A percentile compares a stretch with the other conserved stretches of the same genome.
These are phyloP conservation scores for Fusarium pseudonygamai DNA, from an alignment of 2,329 filamentous ascomycete species.

Conservation along the genomic window DNA sequence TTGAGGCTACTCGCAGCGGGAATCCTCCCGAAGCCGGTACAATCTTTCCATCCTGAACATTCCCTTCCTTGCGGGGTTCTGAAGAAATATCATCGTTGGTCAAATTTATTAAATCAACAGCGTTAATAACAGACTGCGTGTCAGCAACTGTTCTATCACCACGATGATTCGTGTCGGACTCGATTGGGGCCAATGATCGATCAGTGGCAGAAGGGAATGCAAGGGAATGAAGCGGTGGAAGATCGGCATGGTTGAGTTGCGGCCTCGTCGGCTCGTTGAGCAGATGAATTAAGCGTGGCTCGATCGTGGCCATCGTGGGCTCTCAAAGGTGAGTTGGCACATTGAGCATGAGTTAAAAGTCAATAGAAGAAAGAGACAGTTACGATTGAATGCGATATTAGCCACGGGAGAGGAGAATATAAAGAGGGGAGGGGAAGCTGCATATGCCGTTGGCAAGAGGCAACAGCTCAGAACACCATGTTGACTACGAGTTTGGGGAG, in stretches of 20 bases:
- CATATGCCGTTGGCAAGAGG: conserved; percentile 31
- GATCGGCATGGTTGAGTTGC: conserved; percentile 59
- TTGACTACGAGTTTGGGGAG: conserved; percentile 23
- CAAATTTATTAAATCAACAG: conserved; percentile 28
- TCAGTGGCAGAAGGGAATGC: conserved; percentile 56
- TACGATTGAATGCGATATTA: conserved; percentile 1
- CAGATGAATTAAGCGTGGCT: conserved; percentile 72
- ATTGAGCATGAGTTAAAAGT: conserved; percentile 42
- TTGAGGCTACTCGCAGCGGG: conserved; percentile 54
- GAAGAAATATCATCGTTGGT: conserved; percentile 33
- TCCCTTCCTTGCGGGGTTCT: conserved; percentile 37
- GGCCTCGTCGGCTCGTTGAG: conserved; percentile 66
- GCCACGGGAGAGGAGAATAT: conserved; percentile 7
- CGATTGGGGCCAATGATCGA: conserved; percentile 62
- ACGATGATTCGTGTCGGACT: conserved; percentile 57
- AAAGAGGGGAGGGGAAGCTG: conserved; percentile 6
- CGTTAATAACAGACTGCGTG: conserved; percentile 19
- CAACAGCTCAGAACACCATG: conserved; percentile 37
- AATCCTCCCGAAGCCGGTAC: conserved; percentile 42
- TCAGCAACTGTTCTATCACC: conserved; percentile 48
- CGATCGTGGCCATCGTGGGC: conserved; percentile 70
- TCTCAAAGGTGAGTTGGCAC: conserved; percentile 39
- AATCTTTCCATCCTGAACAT: conserved; percentile 38
- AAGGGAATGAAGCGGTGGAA: conserved; percentile 63
- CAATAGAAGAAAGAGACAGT: conserved; percentile 5